Base-by-base conservation (phyloP, 768 basidiomycete genomes). In the Tricholoma hemisulphureum region DNA sequence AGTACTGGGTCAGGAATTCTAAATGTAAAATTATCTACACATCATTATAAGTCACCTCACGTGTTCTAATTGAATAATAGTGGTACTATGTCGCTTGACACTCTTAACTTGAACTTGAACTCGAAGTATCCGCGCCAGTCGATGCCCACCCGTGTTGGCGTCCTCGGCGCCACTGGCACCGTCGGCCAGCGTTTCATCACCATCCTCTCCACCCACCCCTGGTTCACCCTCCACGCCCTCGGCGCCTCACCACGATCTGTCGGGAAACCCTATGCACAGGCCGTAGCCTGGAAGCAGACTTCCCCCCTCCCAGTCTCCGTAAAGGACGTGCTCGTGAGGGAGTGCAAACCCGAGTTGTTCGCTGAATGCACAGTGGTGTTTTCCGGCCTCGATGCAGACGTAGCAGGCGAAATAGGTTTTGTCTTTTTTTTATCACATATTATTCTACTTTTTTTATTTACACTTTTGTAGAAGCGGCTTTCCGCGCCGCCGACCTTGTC, bases 111-210 rank as follows among this genome's bases (percentile, higher is more conserved):
- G n/a, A n/a, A n/a, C n/a, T n/a, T n/a, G n/a, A n/a, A n/a, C 16
- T 61, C 73, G 6, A 74, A 73, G 58, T 72, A 73, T 52, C 72
- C 69, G 18, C 64, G 71, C 41, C 69, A 72, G n/a, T 70, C 59
- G 59, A 78, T 77, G 71, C 56, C 65, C 56, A 64, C 71, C 51
- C 65, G 67, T 57, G 90, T 95, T 58, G 93, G 91, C 58, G 77
- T 95, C 48, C 79, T 95, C 8, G 93, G 93, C 29, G 93, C 93
- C 1, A 95, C 93, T 0, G 93, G 96, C 57, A 97, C 93, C 48
- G 96, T 98, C 50, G 95, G 96, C 21, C 96, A 98, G 73, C 84
- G 95, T 37, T 99, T 98, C 73, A 90, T 98, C 72, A 81, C 85
- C 51, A 85, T 98, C 49, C 88, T 99, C 49, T 79, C 92, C 4